Evolutionary conservation across 106 monocot genomes (phyloP).

Genomic region (Dendrobium nobile): DNA sequence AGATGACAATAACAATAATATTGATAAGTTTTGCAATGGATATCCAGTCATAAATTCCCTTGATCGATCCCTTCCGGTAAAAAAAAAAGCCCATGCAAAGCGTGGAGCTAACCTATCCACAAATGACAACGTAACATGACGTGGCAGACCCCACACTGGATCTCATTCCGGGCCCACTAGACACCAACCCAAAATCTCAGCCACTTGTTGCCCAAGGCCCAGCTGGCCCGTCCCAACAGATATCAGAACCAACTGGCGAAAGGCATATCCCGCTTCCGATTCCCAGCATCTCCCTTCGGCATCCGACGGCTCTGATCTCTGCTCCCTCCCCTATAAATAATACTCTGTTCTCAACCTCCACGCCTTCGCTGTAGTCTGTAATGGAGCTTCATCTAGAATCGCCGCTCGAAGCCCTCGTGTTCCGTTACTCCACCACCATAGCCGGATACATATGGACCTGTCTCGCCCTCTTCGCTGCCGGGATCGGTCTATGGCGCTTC

Average conservation of each 20-base stretch:
- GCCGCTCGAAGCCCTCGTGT: slow-evolving; percentile 29
- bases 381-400: slow-evolving; percentile 34
- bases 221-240: neutral
- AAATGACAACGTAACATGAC: neutral
- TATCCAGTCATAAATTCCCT: too few species aligned
- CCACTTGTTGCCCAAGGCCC: neutral
- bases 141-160: neutral
- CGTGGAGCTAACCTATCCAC: neutral
- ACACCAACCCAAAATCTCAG: neutral
- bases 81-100: too few species aligned
- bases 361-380: neutral
- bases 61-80: too few species aligned
- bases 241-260: neutral
- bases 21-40: too few species aligned
- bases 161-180: neutral
- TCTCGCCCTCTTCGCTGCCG: slow-evolving; percentile 20
- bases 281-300: slow-evolving; percentile 24
- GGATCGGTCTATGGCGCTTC: slow-evolving; percentile 25
- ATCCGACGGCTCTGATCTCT: slow-evolving; percentile 21
- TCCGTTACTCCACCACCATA: slow-evolving; percentile 24
- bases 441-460: slow-evolving; percentile 18
- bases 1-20: too few species aligned
- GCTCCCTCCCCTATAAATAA: slow-evolving; percentile 4
- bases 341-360: neutral
- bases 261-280: slow-evolving; percentile 5